These are phyloP conservation scores for Orbilia oligospora DNA, from an alignment of 2,329 filamentous ascomycete species.

Conservation along the genomic window DNA sequence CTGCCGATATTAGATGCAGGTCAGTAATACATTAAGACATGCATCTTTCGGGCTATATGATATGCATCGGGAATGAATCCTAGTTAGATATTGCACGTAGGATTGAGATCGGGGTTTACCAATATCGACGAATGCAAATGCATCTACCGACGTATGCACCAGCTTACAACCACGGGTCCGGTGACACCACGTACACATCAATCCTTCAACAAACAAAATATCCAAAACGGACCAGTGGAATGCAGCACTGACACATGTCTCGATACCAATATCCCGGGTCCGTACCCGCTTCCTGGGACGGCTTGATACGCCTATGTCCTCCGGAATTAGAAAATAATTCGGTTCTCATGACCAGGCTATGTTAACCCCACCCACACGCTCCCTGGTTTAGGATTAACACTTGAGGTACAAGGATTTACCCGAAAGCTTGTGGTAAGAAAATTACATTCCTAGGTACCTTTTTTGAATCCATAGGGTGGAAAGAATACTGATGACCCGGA, in stretches of 20 bases:
- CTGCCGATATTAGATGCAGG: no score
- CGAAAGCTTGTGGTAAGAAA: neutral
- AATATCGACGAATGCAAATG: no score
- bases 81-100: no score
- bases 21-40: no score
- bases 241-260: slow-evolving; percentile 34
- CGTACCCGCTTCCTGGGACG: slow-evolving; percentile 44
- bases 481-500: slow-evolving; percentile 8
- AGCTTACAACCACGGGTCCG: no score
- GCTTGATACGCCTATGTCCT: slow-evolving; percentile 15
- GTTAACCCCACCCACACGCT: neutral
- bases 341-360: neutral
- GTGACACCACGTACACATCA: no score
- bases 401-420: neutral
- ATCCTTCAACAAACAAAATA: neutral
- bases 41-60: no score
- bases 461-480: neutral
- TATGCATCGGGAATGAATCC: no score
- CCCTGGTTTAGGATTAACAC: neutral
- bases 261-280: slow-evolving; percentile 42
- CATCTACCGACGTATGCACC: no score
- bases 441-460: neutral
- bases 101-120: no score
- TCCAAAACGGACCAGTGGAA: slow-evolving; percentile 12
- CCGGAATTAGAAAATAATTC: slow-evolving; percentile 41